Evolutionary conservation across 2,329 filamentous ascomycete species (phyloP), one percentile per base, ranked within the genome.

Genomic region (Botrytis paeoniae): DNA sequence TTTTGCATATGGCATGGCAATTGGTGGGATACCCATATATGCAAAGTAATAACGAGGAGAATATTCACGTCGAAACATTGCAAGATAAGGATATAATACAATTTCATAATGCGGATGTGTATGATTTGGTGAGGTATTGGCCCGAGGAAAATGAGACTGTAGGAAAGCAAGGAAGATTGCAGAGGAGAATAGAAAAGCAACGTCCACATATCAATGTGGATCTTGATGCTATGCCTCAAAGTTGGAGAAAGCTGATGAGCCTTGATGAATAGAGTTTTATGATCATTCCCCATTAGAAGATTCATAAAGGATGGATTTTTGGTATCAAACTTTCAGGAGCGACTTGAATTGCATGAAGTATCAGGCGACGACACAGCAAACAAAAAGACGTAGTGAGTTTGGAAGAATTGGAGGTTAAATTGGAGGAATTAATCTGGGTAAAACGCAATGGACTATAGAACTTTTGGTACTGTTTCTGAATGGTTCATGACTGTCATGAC

Each of bases 81-180:
- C 59, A 48, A 29, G 69, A 70, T 35, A 63, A 63, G 25, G 69
- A 70, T 3, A 62, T 70, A 16, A 70, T 70, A 12, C 22, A 25
- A 32, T 60, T 62, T 51, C 62, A 62, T 39, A 48, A 70, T 32
- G 69, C 69, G 25, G 54, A 48, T 9, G 20, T 63, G 3, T 70
- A 62, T 63, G 69, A 70, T 63, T 32, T 70, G 54, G 48, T 54
- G 14, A 51, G n/a, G 10, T 12, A 7, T 45, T 43, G 45, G 61
- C 18, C 54, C 5, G 39, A 51, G 18, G 59, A 70, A 9, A 35
- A 35, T 6, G 45, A 25, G 25, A 9, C 4, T 22, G 3, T 35
- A 8, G 69, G 57, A 39, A 43, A 43, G 41, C 29, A 63, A 25
- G 12, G 25, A 32, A 51, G 32, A 25, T 29, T 70, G 29, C 41